Base-by-base conservation (phyloP, 345 rosid genomes). In the Brassica carinata region DNA sequence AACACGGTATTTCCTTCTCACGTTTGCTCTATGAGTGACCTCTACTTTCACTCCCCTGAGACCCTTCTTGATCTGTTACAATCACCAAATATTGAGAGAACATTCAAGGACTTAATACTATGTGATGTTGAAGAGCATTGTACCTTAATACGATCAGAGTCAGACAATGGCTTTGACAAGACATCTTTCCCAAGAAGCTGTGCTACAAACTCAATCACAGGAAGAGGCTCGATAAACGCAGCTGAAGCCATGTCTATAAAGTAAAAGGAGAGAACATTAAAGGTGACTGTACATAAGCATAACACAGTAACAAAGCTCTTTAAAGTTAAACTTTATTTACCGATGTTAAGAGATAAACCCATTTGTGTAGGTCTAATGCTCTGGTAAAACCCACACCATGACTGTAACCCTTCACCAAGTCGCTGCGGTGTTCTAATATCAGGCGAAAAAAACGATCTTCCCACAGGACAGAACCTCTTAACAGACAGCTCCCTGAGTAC, bases 31-130 rank as follows among this genome's bases (percentile, higher is more conserved):
- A 57, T 96, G 99, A 1, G 98, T 96, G 17, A 96, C 99, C 86
- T 96, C 99, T 53, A 96, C 99, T 87, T 96, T 96, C 61, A 96
- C 97, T 66, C 99, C 99, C 74, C 99, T 87, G 4, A 96, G 92
- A 57, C 88, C 99, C 83, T 89, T 92, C 72, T 96, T 96, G 26
- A 94, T 86, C 99, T 96, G 89, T 74, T 78, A 31, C 38, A 36
- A 10, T 1, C 64, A 30, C 7, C 26, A 19, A 43, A 5, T 15
- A 2, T 19, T 68, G 26, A 74, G 68, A 64, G 8, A 69, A 30
- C 15, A 58, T 7, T 69, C 7, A 1, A 72, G 14, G 27, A 43
- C 36, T 66, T 55, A 17, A 48, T 18, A 66, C 64, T 23, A 61
- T 26, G 65, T 7, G 55, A 36, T 69, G 11, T 51, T 66, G 67